A percentile compares a stretch with the other conserved stretches of the same genome.
phyloP scores from a whole-genome alignment of 2,329 filamentous ascomycete genomes.

The Sporothrix humicola region DNA sequence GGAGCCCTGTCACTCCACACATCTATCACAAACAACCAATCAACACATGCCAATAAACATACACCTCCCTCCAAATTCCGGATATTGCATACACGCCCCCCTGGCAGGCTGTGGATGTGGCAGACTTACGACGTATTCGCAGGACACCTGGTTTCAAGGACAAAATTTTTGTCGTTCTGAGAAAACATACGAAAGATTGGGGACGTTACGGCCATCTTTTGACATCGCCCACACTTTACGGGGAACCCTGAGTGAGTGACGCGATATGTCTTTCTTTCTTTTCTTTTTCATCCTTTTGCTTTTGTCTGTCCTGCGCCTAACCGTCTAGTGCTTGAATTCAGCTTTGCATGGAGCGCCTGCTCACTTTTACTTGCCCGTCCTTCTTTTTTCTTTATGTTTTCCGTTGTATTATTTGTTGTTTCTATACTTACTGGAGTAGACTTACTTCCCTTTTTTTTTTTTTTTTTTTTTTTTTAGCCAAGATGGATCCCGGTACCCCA shows the following conservation, averaged over 20 bases:
- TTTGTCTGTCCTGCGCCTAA: too few relatives aligned
- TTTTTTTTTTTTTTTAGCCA: not conserved
- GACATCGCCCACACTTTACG: not conserved
- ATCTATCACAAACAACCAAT: slow-evolving; percentile 15
- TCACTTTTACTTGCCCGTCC: not conserved
- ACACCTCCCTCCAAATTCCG: slow-evolving; percentile 16
- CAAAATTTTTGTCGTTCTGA: too few relatives aligned
- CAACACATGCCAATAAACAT: not conserved
- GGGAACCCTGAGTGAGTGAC: not conserved
- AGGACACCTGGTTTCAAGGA: too few relatives aligned
- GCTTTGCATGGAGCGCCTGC: too few relatives aligned
- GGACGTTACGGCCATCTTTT: not conserved
- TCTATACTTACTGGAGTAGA: not conserved
- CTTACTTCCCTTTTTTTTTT: not conserved
- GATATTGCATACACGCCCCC: slow-evolving; percentile 9
- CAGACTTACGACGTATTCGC: too few relatives aligned
- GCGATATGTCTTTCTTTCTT: not conserved
- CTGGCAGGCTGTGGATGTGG: slow-evolving; percentile 6
- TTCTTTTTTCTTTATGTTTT: not conserved
- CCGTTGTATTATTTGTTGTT: not conserved
- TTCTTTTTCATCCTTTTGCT: too few relatives aligned
- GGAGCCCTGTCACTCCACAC: slow-evolving; percentile 25
- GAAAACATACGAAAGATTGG: not conserved
- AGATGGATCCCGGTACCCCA: slow-evolving; percentile 9
- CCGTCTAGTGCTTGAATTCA: too few relatives aligned